Base-by-base conservation (phyloP, 352 stramenopile genomes). In the Thraustochytrium sp. region DNA sequence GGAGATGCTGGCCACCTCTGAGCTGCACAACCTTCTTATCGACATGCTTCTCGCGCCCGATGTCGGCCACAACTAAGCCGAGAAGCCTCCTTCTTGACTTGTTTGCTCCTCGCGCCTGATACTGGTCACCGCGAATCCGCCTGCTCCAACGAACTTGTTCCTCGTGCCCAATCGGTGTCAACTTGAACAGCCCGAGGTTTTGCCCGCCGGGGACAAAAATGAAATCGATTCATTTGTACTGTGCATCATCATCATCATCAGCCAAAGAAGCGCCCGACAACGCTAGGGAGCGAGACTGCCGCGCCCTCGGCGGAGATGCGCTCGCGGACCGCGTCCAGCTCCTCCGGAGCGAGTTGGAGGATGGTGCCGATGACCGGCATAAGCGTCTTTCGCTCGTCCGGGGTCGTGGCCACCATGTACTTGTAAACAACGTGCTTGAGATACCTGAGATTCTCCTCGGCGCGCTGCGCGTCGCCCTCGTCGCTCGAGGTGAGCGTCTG, bases 161-260 rank as follows among this genome's bases (percentile, higher is more conserved):
- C n/a, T n/a, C n/a, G n/a, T n/a, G n/a, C n/a, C n/a, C n/a, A n/a
- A n/a, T n/a, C n/a, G n/a, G n/a, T n/a, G n/a, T n/a, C n/a, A n/a
- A n/a, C n/a, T n/a, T n/a, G n/a, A n/a, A n/a, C n/a, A n/a, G n/a
- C n/a, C n/a, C n/a, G n/a, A n/a, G n/a, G n/a, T n/a, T n/a, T n/a
- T n/a, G n/a, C n/a, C n/a, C n/a, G n/a, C n/a, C n/a, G n/a, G n/a
- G n/a, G n/a, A n/a, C n/a, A n/a, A n/a, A n/a, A n/a, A n/a, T n/a
- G n/a, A n/a, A n/a, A n/a, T n/a, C n/a, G n/a, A n/a, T n/a, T n/a
- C 34, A 34, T 49, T 85, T 31, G 42, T 68, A 42, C 13, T 75
- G 78, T 62, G 76, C 40, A n/a, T 86, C 84, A 84, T 49, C 26
- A 72, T 88, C 86, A 26, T 88, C 88, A 42, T 90, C 89, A n/a